Conservation (phyloP, 1,284 basidiomycete genomes). For the Melampsora americana region DNA sequence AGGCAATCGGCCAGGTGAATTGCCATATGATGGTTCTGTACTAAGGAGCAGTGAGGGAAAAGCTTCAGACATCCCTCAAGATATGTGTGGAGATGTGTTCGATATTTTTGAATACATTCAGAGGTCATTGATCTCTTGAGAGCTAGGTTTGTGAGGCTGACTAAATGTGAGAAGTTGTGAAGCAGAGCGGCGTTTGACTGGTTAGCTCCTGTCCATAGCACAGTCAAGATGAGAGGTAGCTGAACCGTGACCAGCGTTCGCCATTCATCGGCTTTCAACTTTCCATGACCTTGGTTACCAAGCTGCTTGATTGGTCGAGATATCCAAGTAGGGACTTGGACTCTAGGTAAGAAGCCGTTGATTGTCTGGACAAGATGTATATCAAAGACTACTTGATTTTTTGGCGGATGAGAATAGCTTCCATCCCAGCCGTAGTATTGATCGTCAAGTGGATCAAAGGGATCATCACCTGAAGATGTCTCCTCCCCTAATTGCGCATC, state of each 20-base stretch:
- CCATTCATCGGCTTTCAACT: too few relatives aligned
- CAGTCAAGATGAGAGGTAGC: too few relatives aligned
- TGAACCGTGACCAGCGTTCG: too few relatives aligned
- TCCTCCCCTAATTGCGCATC: conserved; percentile 1
- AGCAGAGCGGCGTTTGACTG: conserved; percentile 9
- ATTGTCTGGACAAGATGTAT: not conserved
- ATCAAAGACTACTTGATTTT: conserved; percentile 4
- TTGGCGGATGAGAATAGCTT: not conserved
- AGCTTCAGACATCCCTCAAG: not conserved
- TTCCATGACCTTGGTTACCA: too few relatives aligned
- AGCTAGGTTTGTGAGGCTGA: not conserved
- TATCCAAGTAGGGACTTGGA: conserved; percentile 23
- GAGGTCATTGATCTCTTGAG: conserved; percentile 10
- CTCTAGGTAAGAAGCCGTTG: not conserved
- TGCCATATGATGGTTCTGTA: conserved; percentile 13
- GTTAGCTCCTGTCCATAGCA: too few relatives aligned
- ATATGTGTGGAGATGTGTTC: not conserved
- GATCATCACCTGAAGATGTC: conserved; percentile 3
- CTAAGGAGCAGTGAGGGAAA: not conserved
- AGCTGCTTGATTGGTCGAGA: too few relatives aligned
- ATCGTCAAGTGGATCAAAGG: conserved; percentile 6
- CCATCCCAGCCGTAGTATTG: conserved; percentile 23
- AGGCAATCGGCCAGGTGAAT: conserved; percentile 19
- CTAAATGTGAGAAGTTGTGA: conserved; percentile 25
- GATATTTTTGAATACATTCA: conserved; percentile 3